phyloP scores from a whole-genome alignment of 2,329 filamentous ascomycete genomes.

The Fusarium aywerte region DNA sequence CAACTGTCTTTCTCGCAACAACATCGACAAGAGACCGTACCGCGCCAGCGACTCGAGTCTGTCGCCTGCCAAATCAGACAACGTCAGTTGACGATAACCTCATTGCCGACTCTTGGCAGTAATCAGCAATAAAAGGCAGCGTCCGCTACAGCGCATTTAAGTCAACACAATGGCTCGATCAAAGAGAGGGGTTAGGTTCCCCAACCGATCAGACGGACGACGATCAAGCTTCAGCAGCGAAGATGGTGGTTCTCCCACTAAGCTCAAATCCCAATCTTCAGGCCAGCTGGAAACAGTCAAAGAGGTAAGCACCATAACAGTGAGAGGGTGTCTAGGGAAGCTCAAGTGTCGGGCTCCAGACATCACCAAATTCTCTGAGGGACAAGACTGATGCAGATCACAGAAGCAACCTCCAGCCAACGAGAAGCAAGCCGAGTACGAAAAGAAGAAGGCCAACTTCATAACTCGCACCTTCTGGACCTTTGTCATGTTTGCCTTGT shows the following conservation, averaged over 20 bases:
- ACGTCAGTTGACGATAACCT: conserved; percentile 19
- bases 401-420: conserved; percentile 58
- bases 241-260: conserved; percentile 53
- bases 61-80: neutral
- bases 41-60: conserved; percentile 10
- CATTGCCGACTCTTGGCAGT: conserved; percentile 12
- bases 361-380: neutral
- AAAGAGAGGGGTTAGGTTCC: conserved; percentile 66
- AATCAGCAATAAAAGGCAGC: neutral
- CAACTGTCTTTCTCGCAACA: conserved; percentile 2
- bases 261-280: conserved; percentile 44
- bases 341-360: neutral
- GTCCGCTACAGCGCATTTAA: conserved; percentile 6
- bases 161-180: conserved; percentile 50
- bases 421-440: conserved; percentile 74
- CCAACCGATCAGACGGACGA: conserved; percentile 64
- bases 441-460: conserved; percentile 99
- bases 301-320: conserved; percentile 47
- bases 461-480: conserved; percentile 98
- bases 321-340: neutral
- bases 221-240: conserved; percentile 79
- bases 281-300: conserved; percentile 50
- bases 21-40: neutral
- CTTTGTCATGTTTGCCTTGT: conserved; percentile 93
- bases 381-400: neutral